These are phyloP conservation scores for Pythium rishiriense DNA, from an alignment of 352 stramenopile genomes.

Conservation along the genomic window DNA sequence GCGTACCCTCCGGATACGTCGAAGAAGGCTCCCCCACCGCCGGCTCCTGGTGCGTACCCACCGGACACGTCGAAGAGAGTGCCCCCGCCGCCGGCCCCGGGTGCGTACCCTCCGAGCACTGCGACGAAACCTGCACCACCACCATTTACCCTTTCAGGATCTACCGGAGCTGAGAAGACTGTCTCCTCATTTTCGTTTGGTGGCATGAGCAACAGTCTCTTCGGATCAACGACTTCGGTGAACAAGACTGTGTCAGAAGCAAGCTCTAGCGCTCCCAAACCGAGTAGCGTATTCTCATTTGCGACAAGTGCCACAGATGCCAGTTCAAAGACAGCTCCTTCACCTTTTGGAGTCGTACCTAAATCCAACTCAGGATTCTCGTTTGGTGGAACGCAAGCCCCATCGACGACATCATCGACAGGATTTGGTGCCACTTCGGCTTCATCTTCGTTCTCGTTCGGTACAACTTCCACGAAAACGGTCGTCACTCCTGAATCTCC, in stretches of 20 bases:
- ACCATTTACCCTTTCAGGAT: background rate
- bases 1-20: slow-evolving; percentile 27
- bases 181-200: slow-evolving; percentile 17
- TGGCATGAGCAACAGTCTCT: slow-evolving; percentile 11
- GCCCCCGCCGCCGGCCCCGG: background rate
- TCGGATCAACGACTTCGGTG: background rate
- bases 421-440: background rate
- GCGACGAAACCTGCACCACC: slow-evolving; percentile 3
- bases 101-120: slow-evolving; percentile 5
- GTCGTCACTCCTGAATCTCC: background rate
- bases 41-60: slow-evolving; percentile 6
- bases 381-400: background rate
- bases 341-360: slow-evolving; percentile 32
- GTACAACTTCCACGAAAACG: background rate
- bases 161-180: background rate
- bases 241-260: background rate
- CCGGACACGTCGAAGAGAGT: slow-evolving; percentile 7
- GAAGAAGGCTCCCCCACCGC: slow-evolving; percentile 30
- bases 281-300: slow-evolving; percentile 13
- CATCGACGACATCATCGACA: background rate
- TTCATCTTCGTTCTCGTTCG: slow-evolving; percentile 9
- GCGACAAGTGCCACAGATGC: background rate
- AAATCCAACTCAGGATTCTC: slow-evolving; percentile 13
- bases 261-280: slow-evolving; percentile 6
- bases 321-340: slow-evolving; percentile 20